Conservation (phyloP, 192 early-diverging fungal genomes). For the Thamnidium elegans region DNA sequence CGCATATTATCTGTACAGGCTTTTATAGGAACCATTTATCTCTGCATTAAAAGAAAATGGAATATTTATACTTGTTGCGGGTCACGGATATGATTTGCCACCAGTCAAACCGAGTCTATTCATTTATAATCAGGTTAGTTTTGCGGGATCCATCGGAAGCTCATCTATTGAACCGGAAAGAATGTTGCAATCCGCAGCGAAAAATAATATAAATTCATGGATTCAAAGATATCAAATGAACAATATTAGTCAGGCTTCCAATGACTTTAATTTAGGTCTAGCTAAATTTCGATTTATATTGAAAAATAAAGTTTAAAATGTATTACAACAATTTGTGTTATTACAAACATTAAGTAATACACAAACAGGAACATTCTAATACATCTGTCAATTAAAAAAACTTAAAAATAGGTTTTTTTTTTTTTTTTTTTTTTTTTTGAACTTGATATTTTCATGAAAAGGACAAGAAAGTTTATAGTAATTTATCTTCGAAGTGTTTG, state of each 20-base stretch:
- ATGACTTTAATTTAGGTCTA: conserved; percentile 55
- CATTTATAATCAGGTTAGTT: conserved; percentile 41
- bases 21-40: background rate
- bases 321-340: too few relatives aligned
- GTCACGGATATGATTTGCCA: conserved; percentile 41
- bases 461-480: too few relatives aligned
- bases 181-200: conserved; percentile 62
- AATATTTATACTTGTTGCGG: conserved; percentile 57
- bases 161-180: conserved; percentile 48
- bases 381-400: too few relatives aligned
- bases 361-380: too few relatives aligned
- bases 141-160: conserved; percentile 65
- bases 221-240: conserved; percentile 62
- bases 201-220: conserved; percentile 58
- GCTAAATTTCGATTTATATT: conserved; percentile 69
- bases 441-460: too few relatives aligned
- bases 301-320: conserved; percentile 45
- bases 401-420: too few relatives aligned
- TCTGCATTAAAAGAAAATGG: conserved; percentile 32
- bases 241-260: conserved; percentile 57
- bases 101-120: conserved; percentile 42
- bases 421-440: too few relatives aligned
- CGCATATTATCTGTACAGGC: conserved; percentile 24
- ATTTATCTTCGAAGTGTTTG: too few relatives aligned
- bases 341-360: too few relatives aligned